Conservation (phyloP, 2,329 filamentous ascomycete genomes). For the Rhytidhysteron rufulum region DNA sequence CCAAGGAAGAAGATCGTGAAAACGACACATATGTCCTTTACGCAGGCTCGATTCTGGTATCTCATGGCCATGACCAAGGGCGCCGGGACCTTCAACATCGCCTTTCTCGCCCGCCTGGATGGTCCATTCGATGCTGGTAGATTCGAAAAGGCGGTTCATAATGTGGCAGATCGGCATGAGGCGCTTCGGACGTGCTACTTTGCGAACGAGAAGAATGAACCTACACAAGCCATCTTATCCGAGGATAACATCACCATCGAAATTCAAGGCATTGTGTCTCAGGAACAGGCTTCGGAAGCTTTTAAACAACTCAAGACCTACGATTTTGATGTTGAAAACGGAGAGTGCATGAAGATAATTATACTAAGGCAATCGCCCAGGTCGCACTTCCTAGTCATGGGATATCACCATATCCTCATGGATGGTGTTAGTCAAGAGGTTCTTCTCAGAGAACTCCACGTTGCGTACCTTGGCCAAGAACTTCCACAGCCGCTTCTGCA, state of each 20-base stretch:
- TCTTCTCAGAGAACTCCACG: background rate
- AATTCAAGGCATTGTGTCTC: background rate
- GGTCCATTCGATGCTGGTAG: background rate
- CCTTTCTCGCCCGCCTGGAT: background rate
- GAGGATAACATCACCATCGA: constrained; percentile 1
- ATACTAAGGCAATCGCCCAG: background rate
- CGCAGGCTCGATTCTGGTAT: constrained; percentile 13
- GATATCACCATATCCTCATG: background rate
- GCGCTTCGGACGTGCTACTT: constrained; percentile 4
- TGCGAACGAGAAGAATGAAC: background rate
- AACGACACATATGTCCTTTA: background rate
- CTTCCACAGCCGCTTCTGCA: background rate
- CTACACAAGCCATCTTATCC: constrained; percentile 3
- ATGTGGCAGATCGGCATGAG: background rate
- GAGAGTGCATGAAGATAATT: background rate
- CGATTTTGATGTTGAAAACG: background rate
- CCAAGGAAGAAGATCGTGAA: too few relatives aligned
- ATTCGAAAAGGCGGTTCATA: background rate
- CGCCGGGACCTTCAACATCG: constrained; percentile 6
- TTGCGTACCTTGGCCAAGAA: background rate
- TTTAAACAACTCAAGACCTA: background rate
- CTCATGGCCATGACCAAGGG: constrained; percentile 4
- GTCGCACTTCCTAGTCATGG: background rate
- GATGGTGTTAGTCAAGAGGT: background rate
- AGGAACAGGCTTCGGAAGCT: constrained; percentile 1